These are phyloP conservation scores for Fraxinus platypoda DNA, from an alignment of 305 asterid genomes.

Conservation along the genomic window DNA sequence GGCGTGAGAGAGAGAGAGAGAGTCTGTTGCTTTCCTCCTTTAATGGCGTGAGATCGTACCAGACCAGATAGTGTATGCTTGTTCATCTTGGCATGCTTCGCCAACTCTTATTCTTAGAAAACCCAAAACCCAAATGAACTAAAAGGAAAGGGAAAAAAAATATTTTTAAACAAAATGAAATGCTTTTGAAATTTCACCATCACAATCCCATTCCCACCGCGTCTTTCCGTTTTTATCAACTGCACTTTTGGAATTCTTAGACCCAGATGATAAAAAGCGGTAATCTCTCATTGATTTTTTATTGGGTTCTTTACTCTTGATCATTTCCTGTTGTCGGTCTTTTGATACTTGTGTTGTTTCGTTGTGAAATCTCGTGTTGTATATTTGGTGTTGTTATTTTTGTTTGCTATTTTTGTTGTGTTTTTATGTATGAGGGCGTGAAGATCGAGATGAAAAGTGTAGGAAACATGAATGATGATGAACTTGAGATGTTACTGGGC, in stretches of 20 bases:
- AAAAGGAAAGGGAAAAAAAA: not conserved
- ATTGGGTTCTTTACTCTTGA: not conserved
- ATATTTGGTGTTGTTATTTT: not conserved
- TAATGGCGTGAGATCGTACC: slow-evolving; percentile 46
- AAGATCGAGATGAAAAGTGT: not conserved
- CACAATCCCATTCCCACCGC: not conserved
- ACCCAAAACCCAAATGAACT: slow-evolving; percentile 30
- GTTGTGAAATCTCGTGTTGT: not conserved
- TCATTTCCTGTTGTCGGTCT: slow-evolving; percentile 10
- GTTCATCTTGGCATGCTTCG: slow-evolving; percentile 41
- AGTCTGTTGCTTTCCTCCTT: slow-evolving; percentile 42
- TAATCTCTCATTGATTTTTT: slow-evolving; percentile 19
- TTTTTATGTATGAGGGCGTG: slow-evolving; percentile 14
- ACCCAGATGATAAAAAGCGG: slow-evolving; percentile 29
- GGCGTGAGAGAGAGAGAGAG: slow-evolving; percentile 14
- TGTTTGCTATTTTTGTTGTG: not conserved
- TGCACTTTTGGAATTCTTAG: slow-evolving; percentile 14
- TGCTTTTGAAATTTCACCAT: slow-evolving; percentile 11
- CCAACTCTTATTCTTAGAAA: slow-evolving; percentile 34
- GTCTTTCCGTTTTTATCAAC: slow-evolving; percentile 13
- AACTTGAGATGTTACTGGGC: slow-evolving; percentile 64
- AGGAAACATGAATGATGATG: slow-evolving; percentile 56
- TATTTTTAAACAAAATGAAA: not conserved
- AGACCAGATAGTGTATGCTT: slow-evolving; percentile 23
- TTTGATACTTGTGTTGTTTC: not conserved